Conservation (phyloP, 441 rosid genomes). For the Aquilaria agallochum region DNA sequence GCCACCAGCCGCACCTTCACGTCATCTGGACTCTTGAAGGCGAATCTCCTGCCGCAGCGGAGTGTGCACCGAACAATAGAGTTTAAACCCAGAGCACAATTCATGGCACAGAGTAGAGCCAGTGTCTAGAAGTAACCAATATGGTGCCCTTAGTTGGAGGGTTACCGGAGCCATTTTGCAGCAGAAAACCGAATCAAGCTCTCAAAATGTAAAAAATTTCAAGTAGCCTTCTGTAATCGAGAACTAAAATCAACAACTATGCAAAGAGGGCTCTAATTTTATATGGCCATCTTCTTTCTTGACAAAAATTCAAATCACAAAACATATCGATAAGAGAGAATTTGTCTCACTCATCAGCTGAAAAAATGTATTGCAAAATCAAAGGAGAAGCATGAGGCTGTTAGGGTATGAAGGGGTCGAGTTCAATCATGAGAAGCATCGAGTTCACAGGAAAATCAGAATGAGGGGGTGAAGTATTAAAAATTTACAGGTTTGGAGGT, state of each 20-base stretch:
- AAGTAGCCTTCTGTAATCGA: not conserved
- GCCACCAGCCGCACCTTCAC: constrained; percentile 36
- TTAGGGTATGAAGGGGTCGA: no score
- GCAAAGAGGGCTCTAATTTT: constrained; percentile 14
- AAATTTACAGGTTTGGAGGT: no score
- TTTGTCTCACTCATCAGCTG: constrained; percentile 21
- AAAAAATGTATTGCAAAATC: not conserved
- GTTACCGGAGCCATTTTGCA: constrained; percentile 13
- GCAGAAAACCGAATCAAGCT: not conserved
- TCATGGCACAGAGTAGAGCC: constrained; percentile 64
- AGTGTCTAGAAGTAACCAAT: constrained; percentile 34
- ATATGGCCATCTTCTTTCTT: constrained; percentile 11
- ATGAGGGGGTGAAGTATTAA: no score
- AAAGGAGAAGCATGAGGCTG: no score
- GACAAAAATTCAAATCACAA: constrained; percentile 35
- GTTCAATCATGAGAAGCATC: no score
- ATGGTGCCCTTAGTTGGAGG: constrained; percentile 23
- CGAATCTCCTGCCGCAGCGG: constrained; percentile 61
- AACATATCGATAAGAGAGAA: constrained; percentile 30
- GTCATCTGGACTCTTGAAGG: constrained; percentile 37
- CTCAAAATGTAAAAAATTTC: not conserved
- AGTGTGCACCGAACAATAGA: constrained; percentile 61
- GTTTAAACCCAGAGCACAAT: constrained; percentile 66
- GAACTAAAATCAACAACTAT: constrained; percentile 3
- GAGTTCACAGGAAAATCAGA: no score